Evolutionary conservation across 2,329 filamentous ascomycete genomes (phyloP).

Genomic region (Xylariaceae sp.): DNA sequence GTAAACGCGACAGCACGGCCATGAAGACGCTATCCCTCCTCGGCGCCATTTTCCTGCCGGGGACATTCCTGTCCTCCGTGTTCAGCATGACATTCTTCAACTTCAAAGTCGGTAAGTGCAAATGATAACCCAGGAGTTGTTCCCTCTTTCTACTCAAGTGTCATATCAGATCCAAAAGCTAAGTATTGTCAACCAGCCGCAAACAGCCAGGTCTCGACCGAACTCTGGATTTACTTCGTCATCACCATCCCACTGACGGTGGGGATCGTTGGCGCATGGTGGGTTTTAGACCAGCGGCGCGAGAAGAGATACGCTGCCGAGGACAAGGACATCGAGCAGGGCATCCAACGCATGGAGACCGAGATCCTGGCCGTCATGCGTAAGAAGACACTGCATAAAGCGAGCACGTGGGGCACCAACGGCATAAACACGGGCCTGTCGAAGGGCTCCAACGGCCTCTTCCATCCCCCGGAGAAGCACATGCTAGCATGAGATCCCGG

Average conservation of each 20-base stretch:
- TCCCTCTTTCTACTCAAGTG: not conserved
- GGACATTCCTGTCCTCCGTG: conserved; percentile 58
- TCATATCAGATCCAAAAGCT: not conserved
- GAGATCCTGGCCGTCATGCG: conserved; percentile 55
- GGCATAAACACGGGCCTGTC: not conserved
- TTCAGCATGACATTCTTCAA: conserved; percentile 67
- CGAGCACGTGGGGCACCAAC: conserved; percentile 48
- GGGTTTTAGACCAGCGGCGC: conserved; percentile 48
- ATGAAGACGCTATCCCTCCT: conserved; percentile 64
- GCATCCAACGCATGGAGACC: conserved; percentile 54
- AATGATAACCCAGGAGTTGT: not conserved
- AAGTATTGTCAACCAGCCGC: conserved; percentile 20
- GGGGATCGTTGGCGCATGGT: conserved; percentile 52
- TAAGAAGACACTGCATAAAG: conserved; percentile 54
- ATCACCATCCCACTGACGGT: conserved; percentile 56
- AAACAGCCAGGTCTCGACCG: conserved; percentile 43
- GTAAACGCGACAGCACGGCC: conserved; percentile 58
- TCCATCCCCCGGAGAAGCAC: conserved; percentile 10
- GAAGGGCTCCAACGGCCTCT: conserved; percentile 1
- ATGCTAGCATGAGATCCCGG: not conserved
- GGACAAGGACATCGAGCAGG: conserved; percentile 49
- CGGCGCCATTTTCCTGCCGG: conserved; percentile 59
- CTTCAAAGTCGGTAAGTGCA: conserved; percentile 45
- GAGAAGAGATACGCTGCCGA: conserved; percentile 47
- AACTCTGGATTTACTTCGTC: conserved; percentile 61